Evolutionary conservation across 2,329 filamentous ascomycete genomes (phyloP).

Genomic region (Drechslerella stenobrocha): DNA sequence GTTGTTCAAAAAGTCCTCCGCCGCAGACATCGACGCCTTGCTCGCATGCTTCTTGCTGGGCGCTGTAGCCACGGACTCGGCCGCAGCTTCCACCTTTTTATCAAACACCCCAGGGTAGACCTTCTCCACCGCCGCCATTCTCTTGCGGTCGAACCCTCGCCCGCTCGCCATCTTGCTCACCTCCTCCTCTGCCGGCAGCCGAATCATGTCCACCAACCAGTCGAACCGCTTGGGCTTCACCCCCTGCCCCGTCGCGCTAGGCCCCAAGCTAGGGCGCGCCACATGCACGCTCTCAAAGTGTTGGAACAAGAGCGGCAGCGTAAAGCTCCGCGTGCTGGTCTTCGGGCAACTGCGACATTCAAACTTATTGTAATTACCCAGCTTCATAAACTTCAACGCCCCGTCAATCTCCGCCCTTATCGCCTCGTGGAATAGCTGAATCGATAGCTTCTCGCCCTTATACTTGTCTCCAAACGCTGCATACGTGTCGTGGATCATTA

Average conservation of each 20-base stretch:
- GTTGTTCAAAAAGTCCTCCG: constrained; percentile 46
- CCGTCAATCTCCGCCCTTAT: constrained; percentile 50
- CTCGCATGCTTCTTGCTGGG: constrained; percentile 23
- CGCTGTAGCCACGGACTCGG: not conserved
- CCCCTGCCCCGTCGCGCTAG: constrained; percentile 50
- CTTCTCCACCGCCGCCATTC: constrained; percentile 60
- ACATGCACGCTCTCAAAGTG: constrained; percentile 53
- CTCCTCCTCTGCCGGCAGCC: constrained; percentile 61
- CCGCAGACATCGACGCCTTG: constrained; percentile 44
- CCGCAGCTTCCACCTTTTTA: constrained; percentile 23
- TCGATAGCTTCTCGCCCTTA: constrained; percentile 57
- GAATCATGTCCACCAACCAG: constrained; percentile 67
- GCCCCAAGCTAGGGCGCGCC: constrained; percentile 52
- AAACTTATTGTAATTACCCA: constrained; percentile 27
- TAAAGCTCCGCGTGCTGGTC: constrained; percentile 42
- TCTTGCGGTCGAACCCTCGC: constrained; percentile 64
- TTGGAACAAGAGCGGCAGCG: constrained; percentile 52
- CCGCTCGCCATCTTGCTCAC: constrained; percentile 60
- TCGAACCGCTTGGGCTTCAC: constrained; percentile 56
- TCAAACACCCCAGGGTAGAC: constrained; percentile 59
- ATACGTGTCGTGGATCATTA: constrained; percentile 50
- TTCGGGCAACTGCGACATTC: constrained; percentile 35
- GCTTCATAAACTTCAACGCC: constrained; percentile 46
- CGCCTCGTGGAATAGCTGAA: constrained; percentile 55
- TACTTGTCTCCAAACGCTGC: constrained; percentile 58